Base-by-base conservation (phyloP, 108 stramenopile species). In the Nitzschia palea region DNA sequence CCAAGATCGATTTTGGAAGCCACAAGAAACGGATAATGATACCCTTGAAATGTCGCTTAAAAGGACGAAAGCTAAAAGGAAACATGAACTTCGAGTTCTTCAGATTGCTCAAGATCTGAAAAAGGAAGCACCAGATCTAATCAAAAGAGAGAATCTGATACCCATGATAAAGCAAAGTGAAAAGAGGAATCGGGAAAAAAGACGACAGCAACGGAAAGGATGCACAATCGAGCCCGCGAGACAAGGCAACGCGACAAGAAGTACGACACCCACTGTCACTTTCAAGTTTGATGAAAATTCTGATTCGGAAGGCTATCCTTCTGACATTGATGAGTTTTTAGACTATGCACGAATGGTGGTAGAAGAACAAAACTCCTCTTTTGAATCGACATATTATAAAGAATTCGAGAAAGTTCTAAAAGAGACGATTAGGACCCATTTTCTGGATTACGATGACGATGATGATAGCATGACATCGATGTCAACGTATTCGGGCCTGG, bases 281-380 rank as follows among this genome's bases (percentile, higher is more conserved):
- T 5, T 50, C 48, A 14, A 50, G n/a, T 20, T 5, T 50, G 5
- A 42, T 42, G 40, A 42, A 12, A 14, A 42, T 14, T 8, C 8
- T 42, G 40, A 9, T 30, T 30, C 29, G 17, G 54, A 55, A 23
- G 54, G 28, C 15, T 59, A 59, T 40, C 57, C 57, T 59, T 56
- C 55, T 3, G 70, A 70, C 26, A 40, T 70, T 37, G 60, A 62
- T 40, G 60, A 30, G 31, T 70, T 70, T 52, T 54, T 70, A 52
- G 70, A 70, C 10, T 70, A 70, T 62, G 70, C 70, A 1, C 42
- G 60, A 40, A 30, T 47, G 1, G 52, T 62, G 31, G 37, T 70
- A 36, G 60, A 59, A 17, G 50, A 61, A 15, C 58, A 62, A 31
- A 62, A 70, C 25, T 20, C 33, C 5, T 54, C 70, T 2, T 70